Evolutionary conservation across 768 basidiomycete species (phyloP), one percentile per base, ranked within the genome.

Genomic region (Lactarius sanguifluus): DNA sequence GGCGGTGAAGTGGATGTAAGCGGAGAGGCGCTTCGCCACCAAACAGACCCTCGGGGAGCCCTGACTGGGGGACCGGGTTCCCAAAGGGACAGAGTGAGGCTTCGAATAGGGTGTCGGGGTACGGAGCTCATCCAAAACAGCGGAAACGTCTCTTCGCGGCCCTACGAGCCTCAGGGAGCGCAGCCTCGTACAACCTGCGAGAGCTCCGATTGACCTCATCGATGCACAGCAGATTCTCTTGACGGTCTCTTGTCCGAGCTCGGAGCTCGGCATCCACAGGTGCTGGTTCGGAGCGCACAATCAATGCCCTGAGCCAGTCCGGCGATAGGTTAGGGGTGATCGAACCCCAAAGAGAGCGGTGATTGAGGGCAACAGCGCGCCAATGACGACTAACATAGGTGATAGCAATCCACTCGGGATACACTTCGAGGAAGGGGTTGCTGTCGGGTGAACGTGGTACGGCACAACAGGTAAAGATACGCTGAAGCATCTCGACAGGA

Each of bases 371-470:
- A 56, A 57, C 55, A 12, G 41, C 55, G 28, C 64, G 67, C 67
- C 67, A 68, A 32, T 61, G n/a, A 25, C 64, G 64, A 13, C 64
- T 61, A 20, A 68, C 67, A 50, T 68, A 60, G 20, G 67, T 68
- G 43, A 68, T 56, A 10, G 38, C 6, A 34, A 68, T 66, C 67
- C 67, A 68, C n/a, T 61, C 59, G 28, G 66, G 66, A 23, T 55
- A 63, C 40, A 54, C 47, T 52, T 38, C 50, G 23, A 23, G 47
- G 41, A 45, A 59, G 32, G 57, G 57, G 1, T 20, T 25, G 1
- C 41, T 8, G 38, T 55, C 23, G 15, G 38, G 61, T 38, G 20
- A 4, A 20, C 57, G 38, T 25, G 61, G 61, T 23, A 63, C 50
- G 41, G 66, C 61, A 20, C 58, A n/a, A 23, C 25, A 63, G 32